Conservation (phyloP, 768 basidiomycete genomes). For the Phylloporus rhodoxanthus region DNA sequence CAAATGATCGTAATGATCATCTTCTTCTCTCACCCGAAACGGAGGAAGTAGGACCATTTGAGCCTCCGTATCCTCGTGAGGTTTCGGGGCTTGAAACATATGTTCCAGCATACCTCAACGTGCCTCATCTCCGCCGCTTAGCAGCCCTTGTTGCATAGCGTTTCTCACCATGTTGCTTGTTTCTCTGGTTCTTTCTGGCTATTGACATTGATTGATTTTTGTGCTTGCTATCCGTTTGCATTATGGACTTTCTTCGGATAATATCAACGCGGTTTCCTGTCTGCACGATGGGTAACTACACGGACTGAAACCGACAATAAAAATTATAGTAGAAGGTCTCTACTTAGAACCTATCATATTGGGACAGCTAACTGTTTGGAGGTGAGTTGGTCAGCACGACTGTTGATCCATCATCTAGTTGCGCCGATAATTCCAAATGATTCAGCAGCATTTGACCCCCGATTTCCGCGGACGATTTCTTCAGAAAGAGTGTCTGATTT, state of each 20-base stretch:
- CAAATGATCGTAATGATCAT: slow-evolving; percentile 96
- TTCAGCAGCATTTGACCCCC: slow-evolving; percentile 37
- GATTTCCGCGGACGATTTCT: slow-evolving; percentile 22
- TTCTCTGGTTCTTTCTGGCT: neutral
- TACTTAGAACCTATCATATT: neutral
- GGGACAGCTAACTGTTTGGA: neutral
- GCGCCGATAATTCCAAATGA: slow-evolving; percentile 41
- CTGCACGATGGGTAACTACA: slow-evolving; percentile 1
- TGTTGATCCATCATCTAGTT: slow-evolving; percentile 49
- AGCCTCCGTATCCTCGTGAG: slow-evolving; percentile 88
- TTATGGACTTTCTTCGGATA: slow-evolving; percentile 15
- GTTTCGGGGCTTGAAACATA: slow-evolving; percentile 96
- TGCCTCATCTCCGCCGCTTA: slow-evolving; percentile 81
- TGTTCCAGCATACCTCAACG: slow-evolving; percentile 86
- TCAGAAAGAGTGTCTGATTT: slow-evolving; percentile 41
- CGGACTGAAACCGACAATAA: neutral
- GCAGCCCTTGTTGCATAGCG: slow-evolving; percentile 76
- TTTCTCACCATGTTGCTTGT: neutral
- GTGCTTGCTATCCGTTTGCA: slow-evolving; percentile 11
- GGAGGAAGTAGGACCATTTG: slow-evolving; percentile 95
- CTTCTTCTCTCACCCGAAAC: slow-evolving; percentile 92
- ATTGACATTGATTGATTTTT: slow-evolving; percentile 1
- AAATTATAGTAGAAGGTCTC: neutral
- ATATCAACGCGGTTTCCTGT: slow-evolving; percentile 9
- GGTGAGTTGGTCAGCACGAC: slow-evolving; percentile 13